phyloP scores from a whole-genome alignment of 176 grass and related monocot genomes.

The Avena insularis region DNA sequence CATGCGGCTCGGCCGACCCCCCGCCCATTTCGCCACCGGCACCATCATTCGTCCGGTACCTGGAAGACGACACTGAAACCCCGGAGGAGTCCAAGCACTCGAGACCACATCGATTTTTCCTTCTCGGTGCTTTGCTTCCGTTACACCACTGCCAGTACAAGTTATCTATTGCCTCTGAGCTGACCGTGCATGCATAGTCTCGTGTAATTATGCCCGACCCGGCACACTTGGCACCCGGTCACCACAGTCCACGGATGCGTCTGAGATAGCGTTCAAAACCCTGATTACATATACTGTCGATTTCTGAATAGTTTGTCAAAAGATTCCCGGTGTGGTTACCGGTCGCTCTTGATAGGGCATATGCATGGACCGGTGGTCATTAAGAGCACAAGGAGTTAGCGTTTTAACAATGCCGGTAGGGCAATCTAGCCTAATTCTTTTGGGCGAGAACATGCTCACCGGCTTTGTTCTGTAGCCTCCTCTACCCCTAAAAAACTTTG shows the following conservation, averaged over 20 bases:
- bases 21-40: conserved; percentile 19
- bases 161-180: neutral
- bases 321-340: conserved; percentile 39
- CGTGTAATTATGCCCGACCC: neutral
- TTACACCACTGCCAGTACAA: neutral
- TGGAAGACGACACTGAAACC: conserved; percentile 23
- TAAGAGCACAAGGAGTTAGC: conserved; percentile 31
- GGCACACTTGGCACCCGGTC: neutral
- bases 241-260: conserved; percentile 30
- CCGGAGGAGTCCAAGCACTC: conserved; percentile 33
- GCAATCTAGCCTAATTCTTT: conserved; percentile 50
- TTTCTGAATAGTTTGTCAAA: conserved; percentile 32
- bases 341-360: conserved; percentile 7
- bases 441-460: conserved; percentile 30
- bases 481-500: neutral
- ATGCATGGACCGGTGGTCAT: neutral
- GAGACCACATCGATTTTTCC: conserved; percentile 1
- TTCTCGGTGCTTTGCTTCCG: conserved; percentile 34
- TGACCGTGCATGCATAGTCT: neutral
- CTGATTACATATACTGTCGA: neutral
- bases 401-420: conserved; percentile 28
- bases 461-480: conserved; percentile 29
- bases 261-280: conserved; percentile 59
- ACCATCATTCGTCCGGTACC: conserved; percentile 12
- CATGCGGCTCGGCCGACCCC: neutral